Base-by-base conservation (phyloP, 345 rosid species). In the Anastatica hierochuntica region DNA sequence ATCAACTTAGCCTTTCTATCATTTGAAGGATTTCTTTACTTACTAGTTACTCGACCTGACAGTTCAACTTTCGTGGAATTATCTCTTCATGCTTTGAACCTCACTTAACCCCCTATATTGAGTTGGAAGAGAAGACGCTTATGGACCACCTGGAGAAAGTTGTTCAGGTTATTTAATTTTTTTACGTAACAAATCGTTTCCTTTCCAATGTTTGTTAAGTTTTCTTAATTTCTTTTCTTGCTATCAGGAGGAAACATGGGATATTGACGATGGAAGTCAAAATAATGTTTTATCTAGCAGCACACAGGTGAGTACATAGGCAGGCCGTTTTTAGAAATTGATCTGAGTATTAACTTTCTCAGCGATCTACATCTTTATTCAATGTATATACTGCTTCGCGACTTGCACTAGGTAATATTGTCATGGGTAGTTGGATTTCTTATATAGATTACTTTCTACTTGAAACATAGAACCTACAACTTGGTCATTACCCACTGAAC, bases 11-110 rank as follows among this genome's bases (percentile, higher is more conserved):
- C 26, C 18, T 14, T 54, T 26, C 48, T 30, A 42, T 63, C 23
- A 24, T 50, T 50, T 50, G 19, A 34, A 52, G 21, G 56, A 40
- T 53, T 58, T 16, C 1, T 16, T 52, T 46, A 23, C 47, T 62
- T 27, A 56, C 62, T 19, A 18, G 44, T 50, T 39, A 38, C 71
- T 68, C 16, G 3, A 37, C 38, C 24, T 73, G 49, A 71, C 95
- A 92, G 98, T 92, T 92, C 68, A 92, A 92, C 76, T 92, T 92
- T 77, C 94, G 81, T 24, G 96, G 98, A 70, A 92, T 92, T 56
- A 77, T 92, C 59, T 92, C 98, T 34, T 84, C 97, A 39, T 92
- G 97, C 79, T 92, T 88, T 54, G 98, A 92, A 72, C 98, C 97
- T 59, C 86, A 92, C 75, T 68, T 92, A 72, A 81, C 68, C 30